These are phyloP conservation scores for Mariannaea sp. DNA, from an alignment of 2,329 filamentous ascomycete genomes.

Conservation along the genomic window DNA sequence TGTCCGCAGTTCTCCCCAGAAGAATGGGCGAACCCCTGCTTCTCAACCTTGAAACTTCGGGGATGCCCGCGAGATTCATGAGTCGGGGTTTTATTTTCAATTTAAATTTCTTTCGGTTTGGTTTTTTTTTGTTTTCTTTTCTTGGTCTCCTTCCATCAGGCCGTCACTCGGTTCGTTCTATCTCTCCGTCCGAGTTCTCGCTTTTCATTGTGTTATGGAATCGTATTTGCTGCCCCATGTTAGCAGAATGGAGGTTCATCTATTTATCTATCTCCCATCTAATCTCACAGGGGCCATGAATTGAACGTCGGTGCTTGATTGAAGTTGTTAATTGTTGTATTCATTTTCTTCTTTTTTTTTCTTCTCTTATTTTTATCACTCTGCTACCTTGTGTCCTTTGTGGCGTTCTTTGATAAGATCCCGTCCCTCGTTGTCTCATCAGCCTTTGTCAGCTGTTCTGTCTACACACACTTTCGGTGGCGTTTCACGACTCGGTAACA, in stretches of 20 bases:
- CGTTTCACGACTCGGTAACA: background rate
- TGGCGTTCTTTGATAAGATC: slow-evolving; percentile 10
- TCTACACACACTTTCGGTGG: background rate
- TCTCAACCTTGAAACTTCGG: background rate
- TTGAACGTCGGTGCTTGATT: background rate
- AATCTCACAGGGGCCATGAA: background rate
- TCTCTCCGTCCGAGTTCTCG: too few species aligned
- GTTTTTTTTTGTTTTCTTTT: too few species aligned
- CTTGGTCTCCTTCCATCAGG: too few species aligned
- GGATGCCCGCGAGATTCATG: slow-evolving; percentile 6
- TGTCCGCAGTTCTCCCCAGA: background rate
- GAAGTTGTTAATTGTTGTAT: slow-evolving; percentile 9
- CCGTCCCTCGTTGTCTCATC: slow-evolving; percentile 2
- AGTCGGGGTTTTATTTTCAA: too few species aligned
- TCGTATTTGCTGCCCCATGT: too few species aligned
- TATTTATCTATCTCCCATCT: background rate
- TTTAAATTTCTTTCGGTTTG: too few species aligned
- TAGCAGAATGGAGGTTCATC: too few species aligned
- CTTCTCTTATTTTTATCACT: slow-evolving; percentile 4
- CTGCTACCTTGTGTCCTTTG: background rate
- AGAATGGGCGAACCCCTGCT: background rate
- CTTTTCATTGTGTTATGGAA: too few species aligned
- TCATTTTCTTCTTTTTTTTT: background rate
- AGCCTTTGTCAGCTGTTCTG: slow-evolving; percentile 4
- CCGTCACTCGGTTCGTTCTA: too few species aligned